Conservation (phyloP, 805 yeast species). For the Diddensiella transvaalensis region DNA sequence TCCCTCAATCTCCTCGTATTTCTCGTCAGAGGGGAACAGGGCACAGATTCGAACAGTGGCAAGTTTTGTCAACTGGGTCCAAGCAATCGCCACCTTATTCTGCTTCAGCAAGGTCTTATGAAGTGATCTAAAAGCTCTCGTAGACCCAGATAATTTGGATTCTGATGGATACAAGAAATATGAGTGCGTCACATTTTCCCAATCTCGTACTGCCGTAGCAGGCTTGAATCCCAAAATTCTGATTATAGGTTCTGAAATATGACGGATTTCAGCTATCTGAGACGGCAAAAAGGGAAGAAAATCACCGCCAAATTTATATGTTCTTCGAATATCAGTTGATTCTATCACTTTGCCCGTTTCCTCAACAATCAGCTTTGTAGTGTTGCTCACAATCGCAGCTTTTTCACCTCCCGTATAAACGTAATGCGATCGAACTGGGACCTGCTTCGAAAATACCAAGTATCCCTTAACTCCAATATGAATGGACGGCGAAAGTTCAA, state of each 20-base stretch:
- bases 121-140: conserved; percentile 61
- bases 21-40: conserved; percentile 49
- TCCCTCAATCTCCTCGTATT: conserved; percentile 20
- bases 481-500: conserved; percentile 53
- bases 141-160: conserved; percentile 57
- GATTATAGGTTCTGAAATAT: conserved; percentile 47
- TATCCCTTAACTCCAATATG: conserved; percentile 71
- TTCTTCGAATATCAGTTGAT: conserved; percentile 35
- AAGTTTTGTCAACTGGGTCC: conserved; percentile 59
- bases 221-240: conserved; percentile 66
- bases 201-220: conserved; percentile 40
- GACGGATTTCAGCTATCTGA: conserved; percentile 36
- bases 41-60: conserved; percentile 57
- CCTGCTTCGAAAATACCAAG: conserved; percentile 55
- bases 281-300: conserved; percentile 37
- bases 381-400: conserved; percentile 50
- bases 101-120: conserved; percentile 54
- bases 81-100: conserved; percentile 60
- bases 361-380: conserved; percentile 38
- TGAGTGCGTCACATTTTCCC: conserved; percentile 52
- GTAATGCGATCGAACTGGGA: conserved; percentile 44
- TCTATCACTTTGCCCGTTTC: conserved; percentile 44
- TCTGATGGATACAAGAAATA: conserved; percentile 67
- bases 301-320: conserved; percentile 42
- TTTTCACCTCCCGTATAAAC: conserved; percentile 54